phyloP scores from a whole-genome alignment of 495 filamentous ascomycete species.

The Aspergillus avenaceus region DNA sequence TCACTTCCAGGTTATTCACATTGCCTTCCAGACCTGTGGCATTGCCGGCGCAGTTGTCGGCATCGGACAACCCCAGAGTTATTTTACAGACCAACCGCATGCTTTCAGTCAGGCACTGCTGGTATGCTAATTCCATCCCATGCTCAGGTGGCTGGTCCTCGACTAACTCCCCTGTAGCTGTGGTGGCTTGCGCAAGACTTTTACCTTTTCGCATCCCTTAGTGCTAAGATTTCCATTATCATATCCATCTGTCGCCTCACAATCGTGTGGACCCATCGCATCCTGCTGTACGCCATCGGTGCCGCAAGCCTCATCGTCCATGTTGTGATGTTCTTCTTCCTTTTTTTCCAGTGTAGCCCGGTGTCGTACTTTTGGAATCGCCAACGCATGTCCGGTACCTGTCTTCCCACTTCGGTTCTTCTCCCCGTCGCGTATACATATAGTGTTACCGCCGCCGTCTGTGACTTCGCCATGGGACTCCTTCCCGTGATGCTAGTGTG shows the following conservation, averaged over 20 bases:
- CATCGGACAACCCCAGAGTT: conserved; percentile 21
- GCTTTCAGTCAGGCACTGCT: conserved; percentile 21
- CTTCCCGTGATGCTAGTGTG: conserved; percentile 27
- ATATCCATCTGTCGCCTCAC: conserved; percentile 37
- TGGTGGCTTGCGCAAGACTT: conserved; percentile 32
- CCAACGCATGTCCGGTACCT: conserved; percentile 17
- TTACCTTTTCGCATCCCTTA: conserved; percentile 29
- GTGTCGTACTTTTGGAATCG: conserved; percentile 32
- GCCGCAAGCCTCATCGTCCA: conserved; percentile 18
- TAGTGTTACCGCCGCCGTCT: conserved; percentile 28
- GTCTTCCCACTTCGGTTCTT: conserved; percentile 18
- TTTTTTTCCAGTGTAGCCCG: conserved; percentile 33
- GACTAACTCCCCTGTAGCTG: conserved; percentile 11
- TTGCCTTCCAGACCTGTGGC: conserved; percentile 25
- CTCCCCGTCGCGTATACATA: conserved; percentile 32
- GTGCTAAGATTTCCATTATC: conserved; percentile 33
- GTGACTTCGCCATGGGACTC: conserved; percentile 35
- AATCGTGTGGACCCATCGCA: conserved; percentile 20
- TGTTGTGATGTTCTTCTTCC: conserved; percentile 29
- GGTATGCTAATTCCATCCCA: conserved; percentile 10
- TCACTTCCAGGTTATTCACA: conserved; percentile 18
- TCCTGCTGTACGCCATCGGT: conserved; percentile 29
- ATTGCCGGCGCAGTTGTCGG: conserved; percentile 27
- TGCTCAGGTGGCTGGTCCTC: not conserved
- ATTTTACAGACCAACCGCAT: conserved; percentile 19